Conservation (phyloP, 257 asterid species). For the Nicotiana undulata region DNA sequence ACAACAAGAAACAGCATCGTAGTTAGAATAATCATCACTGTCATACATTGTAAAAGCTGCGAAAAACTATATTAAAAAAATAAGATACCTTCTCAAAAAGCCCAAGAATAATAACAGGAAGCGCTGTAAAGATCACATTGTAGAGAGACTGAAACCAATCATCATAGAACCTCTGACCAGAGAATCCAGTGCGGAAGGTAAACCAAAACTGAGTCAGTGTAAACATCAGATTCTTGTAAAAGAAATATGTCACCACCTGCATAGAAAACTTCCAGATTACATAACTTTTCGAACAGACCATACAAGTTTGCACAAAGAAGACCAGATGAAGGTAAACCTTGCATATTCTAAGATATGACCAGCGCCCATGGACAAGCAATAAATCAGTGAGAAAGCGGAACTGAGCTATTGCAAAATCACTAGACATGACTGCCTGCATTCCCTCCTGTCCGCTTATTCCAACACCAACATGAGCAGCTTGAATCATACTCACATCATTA, state of each 20-base stretch:
- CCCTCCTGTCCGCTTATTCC: conserved; percentile 99
- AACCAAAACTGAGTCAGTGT: conserved; percentile 99
- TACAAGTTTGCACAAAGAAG: not conserved
- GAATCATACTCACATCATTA: conserved; percentile 99
- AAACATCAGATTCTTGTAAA: conserved; percentile 93
- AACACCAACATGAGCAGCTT: conserved; percentile 99
- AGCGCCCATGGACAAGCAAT: conserved; percentile 98
- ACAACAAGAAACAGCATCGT: not conserved
- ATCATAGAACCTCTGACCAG: conserved; percentile 97
- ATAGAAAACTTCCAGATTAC: conserved; percentile 10
- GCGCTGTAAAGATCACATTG: conserved; percentile 90
- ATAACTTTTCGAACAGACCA: conserved; percentile 4
- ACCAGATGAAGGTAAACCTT: conserved; percentile 46
- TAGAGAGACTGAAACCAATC: conserved; percentile 99
- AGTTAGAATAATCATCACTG: not conserved
- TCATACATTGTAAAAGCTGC: not conserved
- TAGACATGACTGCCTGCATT: conserved; percentile 99
- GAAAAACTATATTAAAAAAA: not conserved
- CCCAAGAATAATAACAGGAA: conserved; percentile 91
- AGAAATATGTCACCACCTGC: conserved; percentile 96
- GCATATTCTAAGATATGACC: conserved; percentile 99
- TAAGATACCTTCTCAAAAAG: conserved; percentile 88
- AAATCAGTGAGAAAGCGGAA: conserved; percentile 89
- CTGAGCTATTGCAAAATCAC: conserved; percentile 99
- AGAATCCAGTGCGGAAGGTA: conserved; percentile 92